A percentile compares a stretch with the other conserved stretches of the same genome.
Evolutionary conservation across 495 filamentous ascomycete genomes (phyloP).

Genomic region (Venustampulla echinocandica): DNA sequence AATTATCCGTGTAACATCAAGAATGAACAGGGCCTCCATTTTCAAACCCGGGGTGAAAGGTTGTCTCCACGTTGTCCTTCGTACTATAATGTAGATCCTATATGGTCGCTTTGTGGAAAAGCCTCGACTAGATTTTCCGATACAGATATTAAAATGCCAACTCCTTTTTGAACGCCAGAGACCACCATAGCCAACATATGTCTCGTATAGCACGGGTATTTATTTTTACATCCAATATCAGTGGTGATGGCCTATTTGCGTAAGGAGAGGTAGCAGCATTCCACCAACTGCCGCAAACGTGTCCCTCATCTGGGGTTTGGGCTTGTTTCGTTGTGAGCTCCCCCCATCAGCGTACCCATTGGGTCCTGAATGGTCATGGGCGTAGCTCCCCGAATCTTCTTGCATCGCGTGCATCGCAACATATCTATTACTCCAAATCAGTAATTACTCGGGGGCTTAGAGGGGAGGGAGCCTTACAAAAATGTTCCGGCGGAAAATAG

Average conservation of each 20-base stretch:
- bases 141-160: no score
- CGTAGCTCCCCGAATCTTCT: slow-evolving; percentile 49
- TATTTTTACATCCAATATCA: no score
- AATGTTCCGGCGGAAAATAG: slow-evolving; percentile 94
- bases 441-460: background rate
- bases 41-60: no score
- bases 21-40: no score
- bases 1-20: no score
- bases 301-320: slow-evolving; percentile 48
- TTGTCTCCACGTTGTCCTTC: no score
- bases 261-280: slow-evolving; percentile 82
- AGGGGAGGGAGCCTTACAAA: slow-evolving; percentile 51
- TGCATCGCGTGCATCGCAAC: slow-evolving; percentile 99
- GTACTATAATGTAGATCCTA: no score
- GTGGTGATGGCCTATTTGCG: slow-evolving; percentile 78
- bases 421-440: slow-evolving; percentile 56
- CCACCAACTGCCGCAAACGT: slow-evolving; percentile 72
- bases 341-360: slow-evolving; percentile 63
- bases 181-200: no score
- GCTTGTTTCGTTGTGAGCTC: slow-evolving; percentile 38
- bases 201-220: no score
- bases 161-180: no score
- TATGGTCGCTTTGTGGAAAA: no score
- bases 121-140: no score
- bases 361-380: slow-evolving; percentile 27